These are phyloP conservation scores for Apiospora saccharicola DNA, from an alignment of 2,329 filamentous ascomycete genomes.

Conservation along the genomic window DNA sequence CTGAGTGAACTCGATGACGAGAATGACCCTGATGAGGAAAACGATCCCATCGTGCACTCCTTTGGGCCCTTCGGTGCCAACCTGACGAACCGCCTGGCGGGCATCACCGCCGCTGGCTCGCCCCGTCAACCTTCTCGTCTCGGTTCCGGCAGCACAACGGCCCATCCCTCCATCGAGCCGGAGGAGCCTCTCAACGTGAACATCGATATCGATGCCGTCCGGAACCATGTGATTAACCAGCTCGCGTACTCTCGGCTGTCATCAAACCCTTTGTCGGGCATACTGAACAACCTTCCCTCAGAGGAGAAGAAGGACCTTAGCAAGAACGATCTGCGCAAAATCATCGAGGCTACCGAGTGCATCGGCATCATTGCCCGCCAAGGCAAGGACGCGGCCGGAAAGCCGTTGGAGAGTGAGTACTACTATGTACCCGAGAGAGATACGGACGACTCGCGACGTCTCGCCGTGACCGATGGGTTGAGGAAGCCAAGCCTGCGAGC, in stretches of 20 bases:
- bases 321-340: conserved; percentile 69
- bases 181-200: conserved; percentile 41
- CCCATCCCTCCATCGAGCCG: conserved; percentile 36
- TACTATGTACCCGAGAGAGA: conserved; percentile 95
- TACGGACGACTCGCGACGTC: conserved; percentile 76
- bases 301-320: conserved; percentile 67
- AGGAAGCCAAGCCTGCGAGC: conserved; percentile 87
- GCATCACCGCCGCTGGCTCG: conserved; percentile 71
- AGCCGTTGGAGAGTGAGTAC: conserved; percentile 92
- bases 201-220: conserved; percentile 58
- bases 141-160: conserved; percentile 34
- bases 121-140: conserved; percentile 56
- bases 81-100: conserved; percentile 81
- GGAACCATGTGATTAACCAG: conserved; percentile 93
- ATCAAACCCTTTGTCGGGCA: conserved; percentile 87
- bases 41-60: conserved; percentile 90
- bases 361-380: conserved; percentile 88
- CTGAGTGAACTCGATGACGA: conserved; percentile 65
- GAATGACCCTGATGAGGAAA: conserved; percentile 88
- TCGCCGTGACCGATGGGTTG: conserved; percentile 84
- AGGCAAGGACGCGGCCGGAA: conserved; percentile 95
- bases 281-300: conserved; percentile 83
- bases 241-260: conserved; percentile 93
- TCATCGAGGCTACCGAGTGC: conserved; percentile 78
- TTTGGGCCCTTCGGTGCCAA: conserved; percentile 92